Conservation (phyloP, 495 filamentous ascomycete genomes). For the Hyphodiscus hymeniophilus region DNA sequence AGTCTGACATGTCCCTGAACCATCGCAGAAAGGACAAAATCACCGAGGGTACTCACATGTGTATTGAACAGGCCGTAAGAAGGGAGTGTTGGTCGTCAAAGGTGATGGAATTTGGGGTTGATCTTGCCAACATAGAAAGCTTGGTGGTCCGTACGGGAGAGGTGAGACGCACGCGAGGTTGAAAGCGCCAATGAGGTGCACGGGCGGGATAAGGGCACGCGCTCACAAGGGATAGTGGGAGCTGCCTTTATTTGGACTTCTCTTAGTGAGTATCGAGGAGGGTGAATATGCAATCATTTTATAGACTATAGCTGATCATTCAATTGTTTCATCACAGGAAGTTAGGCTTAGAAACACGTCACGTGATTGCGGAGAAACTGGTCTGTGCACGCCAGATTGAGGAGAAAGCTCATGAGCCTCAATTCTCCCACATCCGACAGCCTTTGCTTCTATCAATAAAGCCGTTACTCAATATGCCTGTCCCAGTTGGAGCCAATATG, state of each 20-base stretch:
- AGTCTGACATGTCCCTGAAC: background rate
- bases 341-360: no score
- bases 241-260: no score
- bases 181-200: constrained; percentile 6
- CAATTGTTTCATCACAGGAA: no score
- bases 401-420: background rate
- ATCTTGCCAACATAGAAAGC: constrained; percentile 17
- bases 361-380: background rate
- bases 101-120: constrained; percentile 7
- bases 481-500: constrained; percentile 48
- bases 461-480: constrained; percentile 47
- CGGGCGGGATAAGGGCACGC: constrained; percentile 12
- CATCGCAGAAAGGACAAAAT: background rate
- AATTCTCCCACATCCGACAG: background rate
- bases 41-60: constrained; percentile 11
- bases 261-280: no score
- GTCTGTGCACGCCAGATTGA: background rate
- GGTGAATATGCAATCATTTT: no score
- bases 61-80: constrained; percentile 1
- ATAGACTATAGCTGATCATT: no score
- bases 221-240: constrained; percentile 2
- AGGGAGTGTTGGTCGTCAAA: background rate
- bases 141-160: constrained; percentile 16
- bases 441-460: background rate
- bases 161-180: constrained; percentile 16